These are phyloP conservation scores for Trichosporon coremiiforme DNA, from an alignment of 1,284 basidiomycete species.

Conservation along the genomic window DNA sequence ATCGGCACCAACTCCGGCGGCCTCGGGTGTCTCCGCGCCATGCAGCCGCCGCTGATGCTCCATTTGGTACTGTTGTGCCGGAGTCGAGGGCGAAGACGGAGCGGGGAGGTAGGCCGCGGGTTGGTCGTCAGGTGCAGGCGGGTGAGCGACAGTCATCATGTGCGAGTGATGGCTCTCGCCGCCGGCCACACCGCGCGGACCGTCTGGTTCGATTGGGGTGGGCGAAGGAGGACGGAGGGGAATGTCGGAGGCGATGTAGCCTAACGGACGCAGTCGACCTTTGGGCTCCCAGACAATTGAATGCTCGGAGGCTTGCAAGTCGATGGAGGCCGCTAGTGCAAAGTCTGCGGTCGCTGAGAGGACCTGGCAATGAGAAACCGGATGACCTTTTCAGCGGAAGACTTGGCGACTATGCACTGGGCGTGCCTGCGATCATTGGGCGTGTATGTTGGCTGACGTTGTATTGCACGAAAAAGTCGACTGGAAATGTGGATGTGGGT, in stretches of 20 bases:
- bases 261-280: not conserved
- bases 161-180: conserved; percentile 14
- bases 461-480: conserved; percentile 1
- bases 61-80: not conserved
- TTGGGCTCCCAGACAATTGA: conserved; percentile 9
- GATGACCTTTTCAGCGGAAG: not conserved
- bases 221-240: not conserved
- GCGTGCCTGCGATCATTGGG: conserved; percentile 9
- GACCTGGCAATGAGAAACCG: not conserved
- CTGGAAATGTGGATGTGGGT: conserved; percentile 11
- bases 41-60: conserved; percentile 1
- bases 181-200: conserved; percentile 7
- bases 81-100: not conserved
- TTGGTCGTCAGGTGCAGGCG: conserved; percentile 6
- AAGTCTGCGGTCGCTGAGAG: not conserved
- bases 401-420: conserved; percentile 2
- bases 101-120: not conserved
- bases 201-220: not conserved
- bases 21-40: not conserved
- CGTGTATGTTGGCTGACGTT: not conserved
- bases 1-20: not conserved
- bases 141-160: conserved; percentile 18
- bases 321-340: not conserved
- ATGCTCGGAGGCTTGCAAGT: conserved; percentile 7
- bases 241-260: not conserved